phyloP scores from a whole-genome alignment of 139 green algal species.

The Tetradesmus obliquus region DNA sequence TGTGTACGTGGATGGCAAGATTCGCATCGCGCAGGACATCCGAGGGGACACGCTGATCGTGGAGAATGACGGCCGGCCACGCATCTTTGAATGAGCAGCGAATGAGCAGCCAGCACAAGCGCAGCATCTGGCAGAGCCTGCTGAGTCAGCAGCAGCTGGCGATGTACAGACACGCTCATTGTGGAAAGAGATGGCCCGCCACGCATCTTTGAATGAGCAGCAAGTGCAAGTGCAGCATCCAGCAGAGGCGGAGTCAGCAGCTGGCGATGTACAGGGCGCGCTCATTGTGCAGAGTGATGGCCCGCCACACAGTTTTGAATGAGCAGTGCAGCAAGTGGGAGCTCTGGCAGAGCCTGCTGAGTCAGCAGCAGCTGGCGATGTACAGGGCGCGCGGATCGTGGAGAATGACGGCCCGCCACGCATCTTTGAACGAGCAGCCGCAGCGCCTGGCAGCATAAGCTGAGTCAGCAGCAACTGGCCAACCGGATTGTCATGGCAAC shows the following conservation, averaged over 20 bases:
- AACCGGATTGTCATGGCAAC: too few species aligned
- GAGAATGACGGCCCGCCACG: conserved; percentile 71
- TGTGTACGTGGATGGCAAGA: conserved; percentile 78
- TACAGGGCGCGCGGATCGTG: conserved; percentile 77
- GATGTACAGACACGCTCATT: conserved; percentile 75
- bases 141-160: too few species aligned
- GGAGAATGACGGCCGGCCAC: conserved; percentile 69
- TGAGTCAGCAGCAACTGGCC: too few species aligned
- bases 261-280: conserved; percentile 57
- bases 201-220: conserved; percentile 50
- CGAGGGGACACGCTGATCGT: conserved; percentile 84
- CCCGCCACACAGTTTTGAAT: conserved; percentile 64
- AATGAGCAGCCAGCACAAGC: neutral
- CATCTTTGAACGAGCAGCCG: conserved; percentile 43
- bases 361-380: too few species aligned
- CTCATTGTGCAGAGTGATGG: conserved; percentile 77
- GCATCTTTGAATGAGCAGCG: conserved; percentile 50
- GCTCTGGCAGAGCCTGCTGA: neutral
- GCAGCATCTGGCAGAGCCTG: neutral
- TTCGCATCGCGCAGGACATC: conserved; percentile 84
- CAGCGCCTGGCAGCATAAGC: neutral
- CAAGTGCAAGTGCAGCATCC: neutral
- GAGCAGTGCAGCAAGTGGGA: too few species aligned
- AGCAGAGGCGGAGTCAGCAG: too few species aligned
- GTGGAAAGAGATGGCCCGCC: conserved; percentile 73